Evolutionary conservation across 75 land plant species (phyloP).

Genomic region (Sequoia sempervirens): DNA sequence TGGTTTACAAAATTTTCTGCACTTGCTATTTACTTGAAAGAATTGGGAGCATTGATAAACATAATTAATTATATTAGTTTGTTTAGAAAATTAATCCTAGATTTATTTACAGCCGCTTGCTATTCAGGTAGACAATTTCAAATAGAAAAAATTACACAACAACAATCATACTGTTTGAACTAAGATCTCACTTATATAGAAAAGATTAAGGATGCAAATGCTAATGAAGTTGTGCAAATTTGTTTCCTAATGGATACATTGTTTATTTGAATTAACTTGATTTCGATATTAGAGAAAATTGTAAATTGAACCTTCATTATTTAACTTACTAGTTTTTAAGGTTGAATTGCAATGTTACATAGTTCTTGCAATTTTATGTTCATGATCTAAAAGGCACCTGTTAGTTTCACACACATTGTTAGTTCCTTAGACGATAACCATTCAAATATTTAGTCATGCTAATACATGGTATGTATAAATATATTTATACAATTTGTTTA

Average conservation of each 20-base stretch:
- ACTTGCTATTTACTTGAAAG: not conserved
- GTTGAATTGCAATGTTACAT: not conserved
- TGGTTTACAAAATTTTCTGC: not conserved
- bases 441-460: not conserved
- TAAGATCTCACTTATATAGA: not conserved
- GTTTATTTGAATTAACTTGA: not conserved
- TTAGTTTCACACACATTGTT: not conserved
- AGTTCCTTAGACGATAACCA: not conserved
- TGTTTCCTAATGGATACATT: not conserved
- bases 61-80: not conserved
- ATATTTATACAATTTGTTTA: not conserved
- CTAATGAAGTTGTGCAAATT: not conserved
- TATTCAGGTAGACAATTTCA: not conserved
- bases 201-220: not conserved
- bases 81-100: not conserved
- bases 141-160: not conserved
- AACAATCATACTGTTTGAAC: not conserved
- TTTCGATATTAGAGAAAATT: not conserved
- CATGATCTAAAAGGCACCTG: not conserved
- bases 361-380: not conserved
- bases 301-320: not conserved
- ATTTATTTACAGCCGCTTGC: not conserved
- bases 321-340: not conserved
- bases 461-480: not conserved
- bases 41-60: not conserved